Conservation (phyloP, 2,329 filamentous ascomycete species). For the Neoscytalidium dimidiatum region DNA sequence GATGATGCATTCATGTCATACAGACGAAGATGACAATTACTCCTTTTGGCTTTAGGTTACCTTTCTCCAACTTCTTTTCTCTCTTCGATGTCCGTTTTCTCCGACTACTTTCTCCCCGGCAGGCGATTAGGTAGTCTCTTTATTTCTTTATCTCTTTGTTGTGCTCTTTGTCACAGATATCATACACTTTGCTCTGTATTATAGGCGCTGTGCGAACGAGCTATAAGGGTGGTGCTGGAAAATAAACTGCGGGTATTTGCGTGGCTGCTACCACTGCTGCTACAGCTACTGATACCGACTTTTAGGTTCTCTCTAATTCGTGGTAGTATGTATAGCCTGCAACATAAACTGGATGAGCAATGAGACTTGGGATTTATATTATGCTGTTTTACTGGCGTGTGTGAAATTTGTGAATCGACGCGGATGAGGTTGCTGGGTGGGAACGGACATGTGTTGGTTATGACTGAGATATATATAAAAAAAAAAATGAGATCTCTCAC, state of each 20-base stretch:
- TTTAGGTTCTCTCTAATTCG: neutral
- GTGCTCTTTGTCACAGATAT: slow-evolving; percentile 12
- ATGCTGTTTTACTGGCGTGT: neutral
- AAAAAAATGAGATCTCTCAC: no score
- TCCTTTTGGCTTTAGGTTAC: neutral
- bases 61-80: neutral
- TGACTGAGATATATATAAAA: no score
- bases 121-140: neutral
- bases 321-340: neutral
- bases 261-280: slow-evolving; percentile 1
- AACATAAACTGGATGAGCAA: neutral
- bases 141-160: neutral
- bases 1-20: slow-evolving; percentile 11
- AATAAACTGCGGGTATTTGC: slow-evolving; percentile 2
- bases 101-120: neutral
- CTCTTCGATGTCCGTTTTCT: neutral
- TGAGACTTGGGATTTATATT: neutral
- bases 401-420: neutral
- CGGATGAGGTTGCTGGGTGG: neutral
- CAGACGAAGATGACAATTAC: neutral
- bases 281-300: neutral
- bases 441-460: neutral
- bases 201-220: slow-evolving; percentile 16
- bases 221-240: neutral
- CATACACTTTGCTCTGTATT: slow-evolving; percentile 17